These are phyloP conservation scores for Hebeloma cylindrosporum DNA, from an alignment of 768 basidiomycete genomes.

Conservation along the genomic window DNA sequence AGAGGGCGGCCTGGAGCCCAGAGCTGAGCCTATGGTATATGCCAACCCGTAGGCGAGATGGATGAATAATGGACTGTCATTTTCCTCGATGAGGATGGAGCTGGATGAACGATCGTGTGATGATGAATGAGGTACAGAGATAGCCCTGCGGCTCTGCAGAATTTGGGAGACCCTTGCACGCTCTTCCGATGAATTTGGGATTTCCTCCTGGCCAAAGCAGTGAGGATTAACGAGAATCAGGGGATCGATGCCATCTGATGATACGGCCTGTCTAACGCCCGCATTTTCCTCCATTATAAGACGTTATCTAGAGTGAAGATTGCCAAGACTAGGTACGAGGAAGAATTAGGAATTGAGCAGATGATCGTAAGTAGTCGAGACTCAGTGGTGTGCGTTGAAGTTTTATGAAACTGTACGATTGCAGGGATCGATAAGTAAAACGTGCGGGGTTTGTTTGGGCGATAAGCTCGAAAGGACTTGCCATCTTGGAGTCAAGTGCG, in stretches of 20 bases:
- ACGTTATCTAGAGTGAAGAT: no score
- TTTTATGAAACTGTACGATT: no score
- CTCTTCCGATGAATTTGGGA: slow-evolving; percentile 36
- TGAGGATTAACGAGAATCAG: slow-evolving; percentile 29
- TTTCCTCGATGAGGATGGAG: slow-evolving; percentile 8
- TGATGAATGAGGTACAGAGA: neutral
- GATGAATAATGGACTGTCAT: slow-evolving; percentile 33
- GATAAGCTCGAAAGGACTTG: no score
- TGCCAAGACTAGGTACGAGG: no score
- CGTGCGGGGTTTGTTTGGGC: no score
- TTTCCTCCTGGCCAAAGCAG: slow-evolving; percentile 47
- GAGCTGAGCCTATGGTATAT: slow-evolving; percentile 58
- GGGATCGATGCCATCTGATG: neutral
- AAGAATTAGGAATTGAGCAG: no score
- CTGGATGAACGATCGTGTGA: neutral
- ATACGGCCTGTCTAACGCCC: no score
- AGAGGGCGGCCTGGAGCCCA: slow-evolving; percentile 50
- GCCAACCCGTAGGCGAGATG: slow-evolving; percentile 55
- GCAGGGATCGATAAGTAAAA: no score
- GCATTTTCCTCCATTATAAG: no score
- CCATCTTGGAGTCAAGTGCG: no score
- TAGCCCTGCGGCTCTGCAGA: slow-evolving; percentile 7
- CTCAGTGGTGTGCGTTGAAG: no score
- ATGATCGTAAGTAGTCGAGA: no score
- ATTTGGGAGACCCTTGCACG: slow-evolving; percentile 35